Percentiles rank a stretch among this genome's conserved stretches.
These are phyloP conservation scores for Saksenaea vasiformis DNA, from an alignment of 371 early-diverging fungal species.

Conservation along the genomic window DNA sequence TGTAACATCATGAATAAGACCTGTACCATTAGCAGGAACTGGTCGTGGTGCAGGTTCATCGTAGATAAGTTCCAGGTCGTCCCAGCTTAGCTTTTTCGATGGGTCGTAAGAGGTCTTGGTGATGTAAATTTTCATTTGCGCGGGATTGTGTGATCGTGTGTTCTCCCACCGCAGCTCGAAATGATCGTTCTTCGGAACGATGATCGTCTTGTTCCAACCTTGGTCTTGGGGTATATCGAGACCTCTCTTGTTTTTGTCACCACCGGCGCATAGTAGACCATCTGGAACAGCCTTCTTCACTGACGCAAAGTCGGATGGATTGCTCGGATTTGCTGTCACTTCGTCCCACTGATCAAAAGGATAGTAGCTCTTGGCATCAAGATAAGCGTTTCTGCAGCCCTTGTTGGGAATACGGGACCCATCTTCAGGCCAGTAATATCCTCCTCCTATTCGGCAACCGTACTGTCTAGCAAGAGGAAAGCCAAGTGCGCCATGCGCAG, in stretches of 20 bases:
- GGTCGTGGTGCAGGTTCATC: neutral
- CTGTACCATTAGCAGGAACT: neutral
- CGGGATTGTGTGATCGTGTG: slow-evolving; percentile 4
- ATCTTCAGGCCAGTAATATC: neutral
- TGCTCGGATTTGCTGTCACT: neutral
- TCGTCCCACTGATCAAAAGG: slow-evolving; percentile 4
- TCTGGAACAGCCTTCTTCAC: neutral
- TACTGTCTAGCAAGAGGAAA: slow-evolving; percentile 2
- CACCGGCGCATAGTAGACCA: neutral
- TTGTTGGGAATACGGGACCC: neutral
- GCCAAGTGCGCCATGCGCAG: neutral
- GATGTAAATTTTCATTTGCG: neutral
- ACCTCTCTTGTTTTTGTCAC: neutral
- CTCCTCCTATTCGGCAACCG: neutral
- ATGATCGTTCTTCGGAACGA: neutral
- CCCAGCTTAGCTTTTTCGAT: neutral
- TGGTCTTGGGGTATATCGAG: neutral
- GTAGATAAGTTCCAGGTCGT: neutral
- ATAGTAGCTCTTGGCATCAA: neutral
- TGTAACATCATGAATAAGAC: neutral
- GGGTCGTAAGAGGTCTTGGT: slow-evolving; percentile 3
- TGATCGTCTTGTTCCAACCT: neutral
- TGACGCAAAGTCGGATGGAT: neutral
- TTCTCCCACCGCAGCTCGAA: slow-evolving; percentile 2
- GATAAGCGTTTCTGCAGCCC: neutral